Conservation (phyloP, 192 early-diverging fungal species). For the Gonapodya prolifera region DNA sequence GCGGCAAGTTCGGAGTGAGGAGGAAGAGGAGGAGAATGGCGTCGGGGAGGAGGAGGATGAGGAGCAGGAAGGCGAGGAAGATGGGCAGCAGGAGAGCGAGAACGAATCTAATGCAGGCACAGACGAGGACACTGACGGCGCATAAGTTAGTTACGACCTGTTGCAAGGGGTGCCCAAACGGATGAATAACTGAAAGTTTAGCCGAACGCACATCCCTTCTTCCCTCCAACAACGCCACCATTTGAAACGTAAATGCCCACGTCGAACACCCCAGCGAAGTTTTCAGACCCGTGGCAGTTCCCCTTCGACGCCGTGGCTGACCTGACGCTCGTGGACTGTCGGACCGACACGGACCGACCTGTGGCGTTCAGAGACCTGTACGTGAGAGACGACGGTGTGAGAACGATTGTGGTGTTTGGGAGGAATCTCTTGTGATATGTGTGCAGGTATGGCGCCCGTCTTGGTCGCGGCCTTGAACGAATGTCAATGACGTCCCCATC, state of each 20-base stretch:
- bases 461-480: no score
- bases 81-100: background rate
- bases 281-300: background rate
- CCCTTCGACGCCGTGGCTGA: background rate
- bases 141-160: no score
- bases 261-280: no score
- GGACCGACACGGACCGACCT: background rate
- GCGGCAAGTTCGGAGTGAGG: background rate
- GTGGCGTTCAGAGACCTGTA: background rate
- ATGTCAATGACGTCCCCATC: no score
- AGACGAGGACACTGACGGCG: no score
- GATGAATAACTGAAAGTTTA: no score
- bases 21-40: background rate
- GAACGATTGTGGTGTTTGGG: conserved; percentile 1
- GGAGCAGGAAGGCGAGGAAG: background rate
- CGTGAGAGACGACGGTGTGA: background rate
- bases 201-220: no score
- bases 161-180: no score
- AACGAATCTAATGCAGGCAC: no score
- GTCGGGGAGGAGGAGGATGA: background rate
- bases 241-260: no score
- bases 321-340: background rate
- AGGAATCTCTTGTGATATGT: conserved; percentile 4
- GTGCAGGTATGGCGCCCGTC: no score
- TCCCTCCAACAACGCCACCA: no score